Evolutionary conservation across 805 yeast species (phyloP).

Genomic region (Lachancea waltii): DNA sequence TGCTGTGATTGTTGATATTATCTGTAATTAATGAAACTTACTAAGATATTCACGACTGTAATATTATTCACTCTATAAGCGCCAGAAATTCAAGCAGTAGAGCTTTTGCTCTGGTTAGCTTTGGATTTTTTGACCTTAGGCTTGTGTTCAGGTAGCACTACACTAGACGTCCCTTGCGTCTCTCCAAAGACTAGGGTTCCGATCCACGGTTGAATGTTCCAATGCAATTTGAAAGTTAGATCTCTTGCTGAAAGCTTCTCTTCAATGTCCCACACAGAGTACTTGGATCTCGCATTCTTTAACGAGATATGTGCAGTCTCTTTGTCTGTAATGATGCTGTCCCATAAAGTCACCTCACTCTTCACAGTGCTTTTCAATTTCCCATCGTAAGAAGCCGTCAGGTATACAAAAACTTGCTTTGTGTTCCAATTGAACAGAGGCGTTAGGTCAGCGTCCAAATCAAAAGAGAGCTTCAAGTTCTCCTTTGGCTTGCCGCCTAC

Average conservation of each 20-base stretch:
- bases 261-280: slow-evolving; percentile 82
- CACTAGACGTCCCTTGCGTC: slow-evolving; percentile 29
- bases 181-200: slow-evolving; percentile 75
- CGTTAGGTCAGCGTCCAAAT: slow-evolving; percentile 64
- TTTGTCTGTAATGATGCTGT: slow-evolving; percentile 57
- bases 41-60: slow-evolving; percentile 1
- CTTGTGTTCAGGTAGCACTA: slow-evolving; percentile 4
- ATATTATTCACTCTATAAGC: not conserved
- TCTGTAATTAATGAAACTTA: not conserved
- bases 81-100: not conserved
- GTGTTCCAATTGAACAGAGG: slow-evolving; percentile 95
- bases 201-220: slow-evolving; percentile 89
- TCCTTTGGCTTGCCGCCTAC: slow-evolving; percentile 63
- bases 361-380: slow-evolving; percentile 33
- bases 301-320: slow-evolving; percentile 54
- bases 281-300: slow-evolving; percentile 55
- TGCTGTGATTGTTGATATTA: no score
- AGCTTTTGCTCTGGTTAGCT: not conserved
- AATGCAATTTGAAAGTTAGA: slow-evolving; percentile 65
- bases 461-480: slow-evolving; percentile 64
- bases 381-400: slow-evolving; percentile 76
- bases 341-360: slow-evolving; percentile 86
- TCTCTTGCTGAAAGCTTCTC: slow-evolving; percentile 50
- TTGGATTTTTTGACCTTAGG: not conserved
- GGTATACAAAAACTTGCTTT: slow-evolving; percentile 86